Percentiles rank a stretch among this genome's conserved stretches.
Evolutionary conservation across 1,284 basidiomycete species (phyloP).

Genomic region (Salmacisia buchloeana): DNA sequence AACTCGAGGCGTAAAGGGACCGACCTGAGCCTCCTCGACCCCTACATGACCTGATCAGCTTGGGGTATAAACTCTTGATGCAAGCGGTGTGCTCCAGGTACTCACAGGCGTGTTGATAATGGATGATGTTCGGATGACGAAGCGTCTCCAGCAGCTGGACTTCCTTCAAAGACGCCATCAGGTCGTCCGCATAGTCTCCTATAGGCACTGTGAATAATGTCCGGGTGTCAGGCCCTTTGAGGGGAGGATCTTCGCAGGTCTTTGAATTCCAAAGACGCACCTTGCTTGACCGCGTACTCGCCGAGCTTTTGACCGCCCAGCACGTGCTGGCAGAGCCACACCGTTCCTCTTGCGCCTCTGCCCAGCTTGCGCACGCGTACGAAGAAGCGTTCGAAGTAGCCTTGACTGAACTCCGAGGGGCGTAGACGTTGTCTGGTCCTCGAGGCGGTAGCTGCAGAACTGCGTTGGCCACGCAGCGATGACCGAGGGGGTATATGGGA

Average conservation of each 20-base stretch:
- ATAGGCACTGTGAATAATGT: neutral
- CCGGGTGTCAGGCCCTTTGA: neutral
- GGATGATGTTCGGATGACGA: constrained; percentile 83
- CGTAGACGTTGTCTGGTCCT: neutral
- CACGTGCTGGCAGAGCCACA: constrained; percentile 78
- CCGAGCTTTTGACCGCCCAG: constrained; percentile 72
- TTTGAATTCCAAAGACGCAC: constrained; percentile 75
- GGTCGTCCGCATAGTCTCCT: neutral
- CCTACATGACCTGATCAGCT: neutral
- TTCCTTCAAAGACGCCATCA: constrained; percentile 51
- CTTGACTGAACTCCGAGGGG: constrained; percentile 31
- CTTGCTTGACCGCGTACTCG: constrained; percentile 74
- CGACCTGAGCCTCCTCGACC: constrained; percentile 61
- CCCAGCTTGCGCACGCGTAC: constrained; percentile 77
- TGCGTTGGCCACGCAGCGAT: constrained; percentile 18
- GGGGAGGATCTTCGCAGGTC: constrained; percentile 14
- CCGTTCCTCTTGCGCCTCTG: constrained; percentile 85
- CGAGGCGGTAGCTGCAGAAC: constrained; percentile 16
- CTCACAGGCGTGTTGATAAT: constrained; percentile 81
- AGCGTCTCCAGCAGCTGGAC: constrained; percentile 77
- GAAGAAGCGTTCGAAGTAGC: constrained; percentile 67
- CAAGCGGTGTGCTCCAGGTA: neutral
- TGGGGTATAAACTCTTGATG: neutral
- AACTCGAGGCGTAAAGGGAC: constrained; percentile 34
- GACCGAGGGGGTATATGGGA: constrained; percentile 2